These are phyloP conservation scores for Chlorella sp. DNA, from an alignment of 139 green algal species.

Conservation along the genomic window DNA sequence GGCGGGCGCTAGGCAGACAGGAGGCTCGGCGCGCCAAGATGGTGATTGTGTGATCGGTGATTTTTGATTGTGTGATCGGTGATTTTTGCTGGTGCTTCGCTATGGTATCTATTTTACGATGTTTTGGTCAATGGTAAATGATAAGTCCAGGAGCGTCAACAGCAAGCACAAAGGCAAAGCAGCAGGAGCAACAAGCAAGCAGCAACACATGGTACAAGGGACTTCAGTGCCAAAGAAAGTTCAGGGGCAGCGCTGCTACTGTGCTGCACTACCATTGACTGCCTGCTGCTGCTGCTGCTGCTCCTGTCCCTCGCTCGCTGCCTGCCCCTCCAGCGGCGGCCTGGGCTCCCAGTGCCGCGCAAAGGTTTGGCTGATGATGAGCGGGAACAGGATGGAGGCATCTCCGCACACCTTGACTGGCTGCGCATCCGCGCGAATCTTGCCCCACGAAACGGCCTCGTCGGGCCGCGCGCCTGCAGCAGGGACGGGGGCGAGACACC, in stretches of 20 bases:
- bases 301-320: not conserved
- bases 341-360: conserved; percentile 53
- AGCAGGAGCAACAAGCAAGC: not conserved
- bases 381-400: conserved; percentile 93
- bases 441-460: conserved; percentile 97
- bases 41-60: not conserved
- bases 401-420: conserved; percentile 89
- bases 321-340: not conserved
- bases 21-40: not conserved
- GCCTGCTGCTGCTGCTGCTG: conserved; percentile 14
- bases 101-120: too few species aligned
- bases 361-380: conserved; percentile 97
- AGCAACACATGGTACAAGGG: not conserved
- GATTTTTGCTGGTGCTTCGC: too few species aligned
- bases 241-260: not conserved
- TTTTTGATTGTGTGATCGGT: not conserved
- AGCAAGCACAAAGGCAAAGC: not conserved
- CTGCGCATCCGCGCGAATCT: conserved; percentile 90
- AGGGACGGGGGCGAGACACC: not conserved
- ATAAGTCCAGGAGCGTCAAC: too few species aligned
- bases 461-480: conserved; percentile 84
- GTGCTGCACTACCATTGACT: not conserved
- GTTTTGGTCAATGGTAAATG: too few species aligned
- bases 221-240: not conserved
- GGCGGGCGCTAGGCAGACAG: not conserved